phyloP scores from a whole-genome alignment of 345 rosid genomes.

The Aquilaria yunnanensis region DNA sequence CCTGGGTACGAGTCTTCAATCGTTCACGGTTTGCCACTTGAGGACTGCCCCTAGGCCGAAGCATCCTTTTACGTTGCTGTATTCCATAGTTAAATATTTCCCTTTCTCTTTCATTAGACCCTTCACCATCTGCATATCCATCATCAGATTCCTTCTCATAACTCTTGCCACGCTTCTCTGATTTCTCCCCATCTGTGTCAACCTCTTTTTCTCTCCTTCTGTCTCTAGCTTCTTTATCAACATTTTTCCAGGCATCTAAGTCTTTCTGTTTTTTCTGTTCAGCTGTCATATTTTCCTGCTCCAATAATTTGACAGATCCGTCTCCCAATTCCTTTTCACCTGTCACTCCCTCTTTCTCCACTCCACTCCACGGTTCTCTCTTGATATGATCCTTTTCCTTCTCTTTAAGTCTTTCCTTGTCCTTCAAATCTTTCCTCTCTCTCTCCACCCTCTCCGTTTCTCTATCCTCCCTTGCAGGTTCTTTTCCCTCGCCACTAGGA shows the following conservation, averaged over 20 bases:
- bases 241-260: constrained; percentile 59
- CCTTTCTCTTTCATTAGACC: constrained; percentile 71
- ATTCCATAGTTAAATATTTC: constrained; percentile 75
- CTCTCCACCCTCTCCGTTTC: constrained; percentile 88
- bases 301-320: constrained; percentile 49
- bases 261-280: constrained; percentile 80
- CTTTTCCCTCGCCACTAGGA: constrained; percentile 54
- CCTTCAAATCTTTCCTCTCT: constrained; percentile 82
- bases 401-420: constrained; percentile 72
- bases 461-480: constrained; percentile 63
- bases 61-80: constrained; percentile 97
- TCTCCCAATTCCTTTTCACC: constrained; percentile 69
- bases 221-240: constrained; percentile 69
- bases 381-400: constrained; percentile 69
- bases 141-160: constrained; percentile 83
- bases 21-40: constrained; percentile 65
- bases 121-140: constrained; percentile 84
- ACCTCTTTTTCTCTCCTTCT: constrained; percentile 80
- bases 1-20: constrained; percentile 62
- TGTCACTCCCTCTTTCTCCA: constrained; percentile 55
- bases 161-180: constrained; percentile 68
- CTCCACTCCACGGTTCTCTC: constrained; percentile 59
- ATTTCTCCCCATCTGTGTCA: constrained; percentile 72
- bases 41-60: constrained; percentile 90
- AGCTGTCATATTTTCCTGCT: constrained; percentile 44